Evolutionary conservation across 2,329 filamentous ascomycete species (phyloP), one percentile per base, ranked within the genome.

Genomic region (Cercospora brassicicola): DNA sequence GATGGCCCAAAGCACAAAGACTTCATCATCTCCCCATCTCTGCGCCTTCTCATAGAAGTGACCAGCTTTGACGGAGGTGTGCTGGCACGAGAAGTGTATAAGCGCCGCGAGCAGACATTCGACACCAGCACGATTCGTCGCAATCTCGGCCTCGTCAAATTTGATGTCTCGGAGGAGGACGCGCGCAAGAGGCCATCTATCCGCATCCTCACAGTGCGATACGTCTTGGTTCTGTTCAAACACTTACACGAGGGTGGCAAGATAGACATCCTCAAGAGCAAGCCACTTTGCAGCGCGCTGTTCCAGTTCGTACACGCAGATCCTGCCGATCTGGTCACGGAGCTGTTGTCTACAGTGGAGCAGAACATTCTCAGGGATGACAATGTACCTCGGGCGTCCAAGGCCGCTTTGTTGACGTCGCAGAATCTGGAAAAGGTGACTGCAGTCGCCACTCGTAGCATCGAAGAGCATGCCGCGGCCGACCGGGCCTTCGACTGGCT

Each of bases 31-130:
- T 95, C 93, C 2, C 94, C 95, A 0, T 94, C 91, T 26, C 82
- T 99, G 67, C 89, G 94, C 66, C 82, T 99, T 62, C 85, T 99
- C 68, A 91, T 90, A 62, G 94, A 99, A 80, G 86, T 94, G n/a
- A 88, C 92, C 15, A 89, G 85, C 64, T 91, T 97, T 71, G 94
- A 98, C 79, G 93, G 93, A 15, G 96, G 95, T 13, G 87, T 88
- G 51, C 85, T 93, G 65, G 92, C 94, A 30, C 89, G 88, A 72
- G 85, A 89, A 56, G 85, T 97, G 36, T 96, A 96, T 78, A 86
- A 90, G 62, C 68, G 72, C 11, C 87, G 93, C 73, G 89, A 92
- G 73, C 89, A 88, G 67, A 95, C 92, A 0, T 90, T 96, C 48
- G 83, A 85, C 64, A 74, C 79, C 67, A 90, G 93, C 74, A 89